Conservation (phyloP, 192 early-diverging fungal species). For the Coemansia sp. region DNA sequence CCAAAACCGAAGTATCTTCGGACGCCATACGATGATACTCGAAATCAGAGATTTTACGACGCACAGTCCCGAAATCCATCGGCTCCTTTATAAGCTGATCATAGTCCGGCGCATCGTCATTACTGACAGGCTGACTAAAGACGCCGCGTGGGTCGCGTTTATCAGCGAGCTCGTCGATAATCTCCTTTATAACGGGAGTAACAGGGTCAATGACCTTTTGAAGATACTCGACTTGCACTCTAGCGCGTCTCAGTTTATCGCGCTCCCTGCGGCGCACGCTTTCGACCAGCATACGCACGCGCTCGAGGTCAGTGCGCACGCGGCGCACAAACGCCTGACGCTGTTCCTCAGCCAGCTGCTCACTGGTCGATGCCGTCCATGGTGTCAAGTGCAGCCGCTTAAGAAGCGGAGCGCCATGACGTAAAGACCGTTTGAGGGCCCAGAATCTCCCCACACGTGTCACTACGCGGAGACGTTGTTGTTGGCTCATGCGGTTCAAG, state of each 20-base stretch:
- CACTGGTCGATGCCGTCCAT: slow-evolving; percentile 86
- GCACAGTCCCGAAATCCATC: slow-evolving; percentile 79
- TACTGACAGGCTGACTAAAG: slow-evolving; percentile 73
- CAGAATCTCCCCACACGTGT: slow-evolving; percentile 85
- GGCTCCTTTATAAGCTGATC: slow-evolving; percentile 67
- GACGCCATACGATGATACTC: slow-evolving; percentile 51
- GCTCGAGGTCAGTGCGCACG: slow-evolving; percentile 86
- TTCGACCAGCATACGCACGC: slow-evolving; percentile 77
- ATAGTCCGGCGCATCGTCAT: slow-evolving; percentile 77
- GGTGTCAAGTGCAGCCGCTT: slow-evolving; percentile 97
- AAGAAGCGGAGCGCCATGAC: slow-evolving; percentile 91
- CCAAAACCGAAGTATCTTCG: slow-evolving; percentile 23
- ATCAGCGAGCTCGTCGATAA: slow-evolving; percentile 68
- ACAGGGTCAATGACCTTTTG: slow-evolving; percentile 74
- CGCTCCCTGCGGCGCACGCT: slow-evolving; percentile 78
- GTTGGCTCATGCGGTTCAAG: slow-evolving; percentile 8
- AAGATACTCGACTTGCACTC: slow-evolving; percentile 67
- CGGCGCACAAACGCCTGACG: slow-evolving; percentile 63
- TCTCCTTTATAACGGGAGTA: slow-evolving; percentile 65
- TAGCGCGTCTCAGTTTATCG: slow-evolving; percentile 67
- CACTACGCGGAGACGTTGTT: slow-evolving; percentile 20
- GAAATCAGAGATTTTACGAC: slow-evolving; percentile 59
- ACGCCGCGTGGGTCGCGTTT: slow-evolving; percentile 73
- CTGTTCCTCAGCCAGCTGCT: slow-evolving; percentile 73
- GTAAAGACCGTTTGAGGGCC: slow-evolving; percentile 89